Conservation (phyloP, 768 basidiomycete genomes). For the Auriscalpium microsporum region DNA sequence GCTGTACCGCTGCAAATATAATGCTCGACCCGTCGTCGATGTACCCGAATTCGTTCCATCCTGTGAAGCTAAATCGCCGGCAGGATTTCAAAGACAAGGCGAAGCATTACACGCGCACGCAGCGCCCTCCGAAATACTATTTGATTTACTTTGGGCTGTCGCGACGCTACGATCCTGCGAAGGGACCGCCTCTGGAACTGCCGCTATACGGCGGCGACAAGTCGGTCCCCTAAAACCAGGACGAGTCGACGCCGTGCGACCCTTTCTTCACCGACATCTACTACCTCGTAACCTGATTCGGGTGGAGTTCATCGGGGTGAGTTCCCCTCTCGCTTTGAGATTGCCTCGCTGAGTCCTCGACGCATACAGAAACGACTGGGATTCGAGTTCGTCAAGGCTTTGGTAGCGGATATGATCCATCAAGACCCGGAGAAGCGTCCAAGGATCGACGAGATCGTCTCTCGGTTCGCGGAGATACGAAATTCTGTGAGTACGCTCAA, state of each 20-base stretch:
- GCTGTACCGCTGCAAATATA: background rate
- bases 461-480: too few relatives aligned
- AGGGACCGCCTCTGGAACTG: conserved; percentile 7
- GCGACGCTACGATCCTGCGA: conserved; percentile 13
- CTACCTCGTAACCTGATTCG: conserved; percentile 17
- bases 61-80: too few relatives aligned
- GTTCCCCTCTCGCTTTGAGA: too few relatives aligned
- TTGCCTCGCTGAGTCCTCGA: too few relatives aligned
- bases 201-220: conserved; percentile 19
- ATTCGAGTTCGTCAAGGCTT: too few relatives aligned
- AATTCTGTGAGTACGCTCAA: too few relatives aligned
- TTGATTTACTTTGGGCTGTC: conserved; percentile 25
- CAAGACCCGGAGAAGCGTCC: too few relatives aligned
- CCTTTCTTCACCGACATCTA: conserved; percentile 23
- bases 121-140: background rate
- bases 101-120: conserved; percentile 18
- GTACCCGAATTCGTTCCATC: too few relatives aligned
- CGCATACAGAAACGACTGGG: too few relatives aligned
- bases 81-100: conserved; percentile 5
- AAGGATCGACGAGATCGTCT: too few relatives aligned
- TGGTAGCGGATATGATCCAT: too few relatives aligned
- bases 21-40: conserved; percentile 8
- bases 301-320: conserved; percentile 14
- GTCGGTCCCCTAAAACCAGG: conserved; percentile 18
- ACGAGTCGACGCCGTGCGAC: conserved; percentile 2